These are phyloP conservation scores for Viola odorata DNA, from an alignment of 345 rosid genomes.

Conservation along the genomic window DNA sequence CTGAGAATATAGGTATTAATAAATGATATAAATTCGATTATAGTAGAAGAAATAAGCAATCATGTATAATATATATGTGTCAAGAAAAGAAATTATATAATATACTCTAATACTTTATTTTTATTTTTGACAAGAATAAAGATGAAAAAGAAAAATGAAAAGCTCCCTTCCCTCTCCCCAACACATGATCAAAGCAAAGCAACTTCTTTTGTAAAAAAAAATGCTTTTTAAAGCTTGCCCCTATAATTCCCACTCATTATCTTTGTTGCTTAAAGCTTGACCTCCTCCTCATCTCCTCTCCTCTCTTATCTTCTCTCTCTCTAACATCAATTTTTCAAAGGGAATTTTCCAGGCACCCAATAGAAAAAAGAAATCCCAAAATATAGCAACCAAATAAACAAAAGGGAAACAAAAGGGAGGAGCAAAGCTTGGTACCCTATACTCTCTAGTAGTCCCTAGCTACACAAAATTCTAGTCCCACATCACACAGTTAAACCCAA, in stretches of 20 bases:
- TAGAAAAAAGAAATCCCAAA: slow-evolving; percentile 7
- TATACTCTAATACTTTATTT: neutral
- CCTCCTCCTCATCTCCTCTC: slow-evolving; percentile 20
- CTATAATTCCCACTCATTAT: slow-evolving; percentile 83
- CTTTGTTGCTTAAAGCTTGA: slow-evolving; percentile 66
- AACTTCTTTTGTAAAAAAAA: slow-evolving; percentile 24
- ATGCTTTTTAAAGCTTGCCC: slow-evolving; percentile 55
- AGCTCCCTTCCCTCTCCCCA: neutral
- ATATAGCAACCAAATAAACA: neutral
- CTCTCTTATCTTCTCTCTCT: slow-evolving; percentile 13
- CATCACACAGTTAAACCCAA: slow-evolving; percentile 21
- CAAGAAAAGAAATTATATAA: no score
- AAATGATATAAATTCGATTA: no score
- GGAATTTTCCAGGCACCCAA: slow-evolving; percentile 13
- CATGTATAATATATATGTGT: no score
- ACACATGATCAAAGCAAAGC: slow-evolving; percentile 37
- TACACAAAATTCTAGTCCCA: slow-evolving; percentile 35
- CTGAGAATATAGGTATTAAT: no score
- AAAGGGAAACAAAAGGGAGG: slow-evolving; percentile 1
- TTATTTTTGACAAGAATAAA: neutral
- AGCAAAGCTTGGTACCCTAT: no score
- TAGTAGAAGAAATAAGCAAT: no score
- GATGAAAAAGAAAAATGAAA: slow-evolving; percentile 5
- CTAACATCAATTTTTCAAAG: slow-evolving; percentile 17
- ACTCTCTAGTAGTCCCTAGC: no score